A percentile compares a stretch with the other conserved stretches of the same genome.
These are phyloP conservation scores for Xanthoceras sorbifolium DNA, from an alignment of 345 rosid species.

Conservation along the genomic window DNA sequence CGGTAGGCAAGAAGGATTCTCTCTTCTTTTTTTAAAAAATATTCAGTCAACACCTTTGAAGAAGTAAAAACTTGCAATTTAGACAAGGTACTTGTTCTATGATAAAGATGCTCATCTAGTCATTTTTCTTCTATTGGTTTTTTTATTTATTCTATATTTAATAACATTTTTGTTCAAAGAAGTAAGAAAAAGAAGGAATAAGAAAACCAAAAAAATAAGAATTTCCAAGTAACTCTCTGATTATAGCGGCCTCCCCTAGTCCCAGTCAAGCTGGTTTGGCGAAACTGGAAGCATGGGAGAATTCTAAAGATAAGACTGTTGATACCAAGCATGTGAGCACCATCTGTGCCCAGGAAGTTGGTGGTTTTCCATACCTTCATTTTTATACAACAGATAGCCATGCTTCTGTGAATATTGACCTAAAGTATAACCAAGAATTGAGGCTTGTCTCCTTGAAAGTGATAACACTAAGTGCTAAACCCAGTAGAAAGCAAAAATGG, in stretches of 20 bases:
- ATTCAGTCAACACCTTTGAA: not conserved
- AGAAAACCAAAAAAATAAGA: no score
- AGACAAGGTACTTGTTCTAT: not conserved
- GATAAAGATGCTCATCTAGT: not conserved
- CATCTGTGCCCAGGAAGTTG: not conserved
- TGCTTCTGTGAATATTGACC: not conserved
- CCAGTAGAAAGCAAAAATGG: not conserved
- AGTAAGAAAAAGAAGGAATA: not conserved
- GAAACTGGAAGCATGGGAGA: not conserved
- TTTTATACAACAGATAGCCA: not conserved
- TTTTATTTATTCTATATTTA: no score
- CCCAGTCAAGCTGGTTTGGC: constrained; percentile 1
- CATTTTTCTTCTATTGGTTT: not conserved
- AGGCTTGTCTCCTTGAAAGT: not conserved
- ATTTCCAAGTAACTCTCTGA: not conserved
- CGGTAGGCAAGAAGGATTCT: not conserved
- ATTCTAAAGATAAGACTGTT: not conserved
- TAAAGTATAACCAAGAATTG: not conserved
- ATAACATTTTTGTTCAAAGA: not conserved
- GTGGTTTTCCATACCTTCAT: not conserved
- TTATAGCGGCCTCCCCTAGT: not conserved
- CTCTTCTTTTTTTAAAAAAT: not conserved
- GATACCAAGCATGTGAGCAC: not conserved
- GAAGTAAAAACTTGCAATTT: constrained; percentile 8
- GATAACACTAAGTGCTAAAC: not conserved